Percentiles rank a stretch among this genome's conserved stretches.
Evolutionary conservation across 257 asterid genomes (phyloP).

Genomic region (Ajuga chamaepitys): DNA sequence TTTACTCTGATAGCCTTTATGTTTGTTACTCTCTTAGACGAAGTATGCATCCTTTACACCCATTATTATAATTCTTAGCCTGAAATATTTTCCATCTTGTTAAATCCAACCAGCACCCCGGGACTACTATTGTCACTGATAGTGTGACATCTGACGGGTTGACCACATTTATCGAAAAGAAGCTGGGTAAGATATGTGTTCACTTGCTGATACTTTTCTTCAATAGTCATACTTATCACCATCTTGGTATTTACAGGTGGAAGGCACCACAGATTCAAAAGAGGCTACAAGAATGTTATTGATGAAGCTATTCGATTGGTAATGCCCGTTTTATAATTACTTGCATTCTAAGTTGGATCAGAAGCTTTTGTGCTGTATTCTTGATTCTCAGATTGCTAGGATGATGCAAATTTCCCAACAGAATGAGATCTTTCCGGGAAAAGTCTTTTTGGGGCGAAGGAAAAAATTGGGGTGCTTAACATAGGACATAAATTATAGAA

Average conservation of each 20-base stretch:
- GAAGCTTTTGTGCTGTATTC: neutral
- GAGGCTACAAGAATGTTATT: slow-evolving; percentile 99
- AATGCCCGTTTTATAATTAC: slow-evolving; percentile 11
- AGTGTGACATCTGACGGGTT: slow-evolving; percentile 99
- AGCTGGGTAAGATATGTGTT: slow-evolving; percentile 59
- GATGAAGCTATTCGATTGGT: slow-evolving; percentile 98
- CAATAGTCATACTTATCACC: slow-evolving; percentile 15
- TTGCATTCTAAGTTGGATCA: neutral
- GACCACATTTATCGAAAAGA: slow-evolving; percentile 82
- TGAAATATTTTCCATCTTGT: slow-evolving; percentile 18
- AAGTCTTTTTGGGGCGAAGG: neutral
- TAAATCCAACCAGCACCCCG: slow-evolving; percentile 69
- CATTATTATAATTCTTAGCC: slow-evolving; percentile 11
- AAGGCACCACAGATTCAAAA: slow-evolving; percentile 88
- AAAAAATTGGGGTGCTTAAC: neutral
- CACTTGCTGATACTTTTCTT: slow-evolving; percentile 1
- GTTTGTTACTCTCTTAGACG: slow-evolving; percentile 93
- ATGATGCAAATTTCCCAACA: neutral
- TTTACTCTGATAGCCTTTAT: slow-evolving; percentile 83
- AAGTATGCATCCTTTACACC: slow-evolving; percentile 32
- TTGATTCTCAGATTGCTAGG: slow-evolving; percentile 1
- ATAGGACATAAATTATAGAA: neutral
- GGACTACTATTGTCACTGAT: slow-evolving; percentile 92
- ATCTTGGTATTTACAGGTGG: slow-evolving; percentile 56
- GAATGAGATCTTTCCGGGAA: neutral